A percentile compares a stretch with the other conserved stretches of the same genome.
Evolutionary conservation across 768 basidiomycete species (phyloP).

Genomic region (Trametes punicea): DNA sequence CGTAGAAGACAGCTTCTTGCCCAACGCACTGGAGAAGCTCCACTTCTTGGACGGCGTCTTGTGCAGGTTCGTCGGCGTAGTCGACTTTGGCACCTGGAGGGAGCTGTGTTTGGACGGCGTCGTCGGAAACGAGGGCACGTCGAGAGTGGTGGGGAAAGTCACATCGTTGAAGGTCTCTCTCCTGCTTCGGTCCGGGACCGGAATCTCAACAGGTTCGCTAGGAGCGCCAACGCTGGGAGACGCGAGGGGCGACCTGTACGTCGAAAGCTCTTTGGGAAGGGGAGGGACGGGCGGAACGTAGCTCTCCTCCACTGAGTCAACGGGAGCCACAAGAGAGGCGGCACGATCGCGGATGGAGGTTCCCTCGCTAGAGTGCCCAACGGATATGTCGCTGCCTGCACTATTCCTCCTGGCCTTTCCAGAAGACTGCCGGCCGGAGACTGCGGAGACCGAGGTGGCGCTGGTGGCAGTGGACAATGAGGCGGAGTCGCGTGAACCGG

Average conservation of each 20-base stretch:
- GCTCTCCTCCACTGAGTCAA: constrained; percentile 57
- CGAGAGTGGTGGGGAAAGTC: constrained; percentile 48
- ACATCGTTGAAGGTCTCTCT: constrained; percentile 43
- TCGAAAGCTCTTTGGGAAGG: constrained; percentile 85
- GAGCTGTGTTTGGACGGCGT: constrained; percentile 29
- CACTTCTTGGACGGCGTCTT: constrained; percentile 95
- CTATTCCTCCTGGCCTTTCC: constrained; percentile 71
- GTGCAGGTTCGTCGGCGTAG: constrained; percentile 32
- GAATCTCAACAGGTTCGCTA: constrained; percentile 38
- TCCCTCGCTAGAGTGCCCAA: constrained; percentile 66
- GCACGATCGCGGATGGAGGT: constrained; percentile 64
- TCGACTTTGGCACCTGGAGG: constrained; percentile 26
- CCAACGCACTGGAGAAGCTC: constrained; percentile 88
- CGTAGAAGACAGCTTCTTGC: constrained; percentile 66
- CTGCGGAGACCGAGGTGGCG: constrained; percentile 69
- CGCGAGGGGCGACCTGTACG: constrained; percentile 67
- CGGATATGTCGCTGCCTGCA: constrained; percentile 81
- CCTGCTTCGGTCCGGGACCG: constrained; percentile 32
- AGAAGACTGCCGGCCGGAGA: constrained; percentile 70
- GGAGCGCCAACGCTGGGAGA: constrained; percentile 55
- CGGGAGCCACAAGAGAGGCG: constrained; percentile 54
- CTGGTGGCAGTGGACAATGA: constrained; percentile 78
- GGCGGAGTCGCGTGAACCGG: constrained; percentile 84
- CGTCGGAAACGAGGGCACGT: constrained; percentile 43
- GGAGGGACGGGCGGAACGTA: constrained; percentile 92